Conservation (phyloP, 2,329 filamentous ascomycete species). For the Verticillium longisporum region DNA sequence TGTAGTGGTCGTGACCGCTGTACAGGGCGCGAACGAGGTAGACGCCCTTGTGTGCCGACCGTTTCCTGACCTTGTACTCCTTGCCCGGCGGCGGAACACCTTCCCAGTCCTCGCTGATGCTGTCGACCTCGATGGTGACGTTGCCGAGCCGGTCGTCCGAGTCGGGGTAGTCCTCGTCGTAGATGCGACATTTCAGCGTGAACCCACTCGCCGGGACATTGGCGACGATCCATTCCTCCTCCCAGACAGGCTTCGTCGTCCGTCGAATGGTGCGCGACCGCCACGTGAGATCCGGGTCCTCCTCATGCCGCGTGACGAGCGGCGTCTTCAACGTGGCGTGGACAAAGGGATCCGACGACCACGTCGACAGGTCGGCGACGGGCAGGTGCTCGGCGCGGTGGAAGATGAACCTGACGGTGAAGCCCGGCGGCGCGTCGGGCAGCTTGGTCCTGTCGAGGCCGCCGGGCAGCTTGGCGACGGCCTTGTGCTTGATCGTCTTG, state of each 20-base stretch:
- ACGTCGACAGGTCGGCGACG: slow-evolving; percentile 68
- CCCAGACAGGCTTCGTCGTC: slow-evolving; percentile 71
- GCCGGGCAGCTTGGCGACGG: slow-evolving; percentile 53
- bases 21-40: slow-evolving; percentile 67
- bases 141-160: slow-evolving; percentile 85
- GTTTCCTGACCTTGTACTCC: slow-evolving; percentile 70
- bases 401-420: slow-evolving; percentile 79
- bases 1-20: slow-evolving; percentile 60
- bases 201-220: slow-evolving; percentile 80
- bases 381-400: slow-evolving; percentile 76
- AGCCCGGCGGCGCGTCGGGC: slow-evolving; percentile 67
- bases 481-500: slow-evolving; percentile 30
- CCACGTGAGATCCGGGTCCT: slow-evolving; percentile 69
- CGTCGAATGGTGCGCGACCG: slow-evolving; percentile 71
- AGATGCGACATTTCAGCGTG: slow-evolving; percentile 75
- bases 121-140: slow-evolving; percentile 61
- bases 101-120: slow-evolving; percentile 58
- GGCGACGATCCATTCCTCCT: slow-evolving; percentile 80
- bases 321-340: slow-evolving; percentile 66
- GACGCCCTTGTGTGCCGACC: slow-evolving; percentile 79
- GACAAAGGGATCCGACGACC: slow-evolving; percentile 80
- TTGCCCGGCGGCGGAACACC: slow-evolving; percentile 55
- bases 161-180: slow-evolving; percentile 84
- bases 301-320: slow-evolving; percentile 72
- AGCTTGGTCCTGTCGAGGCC: slow-evolving; percentile 77